Conservation (phyloP, 495 filamentous ascomycete genomes). For the Neurospora tetrasperma region DNA sequence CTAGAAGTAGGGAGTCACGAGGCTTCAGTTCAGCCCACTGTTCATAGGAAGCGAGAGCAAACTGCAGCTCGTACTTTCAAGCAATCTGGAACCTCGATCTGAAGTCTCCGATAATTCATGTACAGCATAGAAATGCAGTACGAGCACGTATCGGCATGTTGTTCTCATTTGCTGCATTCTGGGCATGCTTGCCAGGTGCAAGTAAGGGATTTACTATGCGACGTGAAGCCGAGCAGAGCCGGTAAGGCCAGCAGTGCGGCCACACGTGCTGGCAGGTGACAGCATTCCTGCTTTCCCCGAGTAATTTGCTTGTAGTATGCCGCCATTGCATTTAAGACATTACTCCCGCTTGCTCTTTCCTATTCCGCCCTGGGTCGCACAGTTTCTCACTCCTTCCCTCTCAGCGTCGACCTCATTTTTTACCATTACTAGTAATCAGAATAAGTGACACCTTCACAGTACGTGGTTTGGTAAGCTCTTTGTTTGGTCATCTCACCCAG, state of each 20-base stretch:
- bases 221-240: background rate
- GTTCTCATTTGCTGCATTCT: background rate
- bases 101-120: background rate
- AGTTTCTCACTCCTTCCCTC: background rate
- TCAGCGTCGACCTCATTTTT: background rate
- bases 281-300: background rate
- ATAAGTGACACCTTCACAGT: background rate
- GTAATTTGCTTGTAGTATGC: background rate
- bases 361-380: background rate
- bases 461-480: background rate
- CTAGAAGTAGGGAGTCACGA: background rate
- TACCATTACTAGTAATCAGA: background rate
- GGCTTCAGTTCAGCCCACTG: background rate
- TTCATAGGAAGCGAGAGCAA: background rate
- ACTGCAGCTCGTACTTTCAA: background rate
- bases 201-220: background rate
- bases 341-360: background rate
- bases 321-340: background rate
- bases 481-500: background rate
- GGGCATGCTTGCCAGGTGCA: background rate
- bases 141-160: background rate
- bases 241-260: background rate
- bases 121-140: background rate
- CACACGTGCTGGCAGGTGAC: background rate
- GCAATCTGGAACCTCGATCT: background rate